Base-by-base conservation (phyloP, 768 basidiomycete species). In the Boletellus sp. region DNA sequence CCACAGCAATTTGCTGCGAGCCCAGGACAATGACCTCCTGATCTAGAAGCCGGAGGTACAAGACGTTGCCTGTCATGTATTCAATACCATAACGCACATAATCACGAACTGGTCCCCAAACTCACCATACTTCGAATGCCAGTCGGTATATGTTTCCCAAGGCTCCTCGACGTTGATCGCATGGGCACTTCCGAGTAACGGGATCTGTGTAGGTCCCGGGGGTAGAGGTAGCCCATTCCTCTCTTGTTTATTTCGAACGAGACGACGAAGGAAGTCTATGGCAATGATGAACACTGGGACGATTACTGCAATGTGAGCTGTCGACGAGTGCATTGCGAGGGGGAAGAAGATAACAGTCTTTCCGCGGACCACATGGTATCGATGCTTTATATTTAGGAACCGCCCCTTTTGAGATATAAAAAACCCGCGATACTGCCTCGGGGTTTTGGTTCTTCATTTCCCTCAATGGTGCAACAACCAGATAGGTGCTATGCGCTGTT, bases 11-110 rank as follows among this genome's bases (percentile, higher is more conserved):
- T 48, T 71, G 69, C 19, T 64, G 63, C 19, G 70, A 69, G 56
- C 76, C 79, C 23, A 81, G 57, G 37, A 80, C 60, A 26, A 80
- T 60, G 22, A 72, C 66, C 7, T 62, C 65, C n/a, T 70, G 67
- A 50, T 75, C 78, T 56, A 76, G 74, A 20, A 76, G 64, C 12
- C 69, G 67, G 50, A 77, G 72, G 15, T 75, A 75, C 33, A 81
- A 70, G 10, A 81, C 53, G 1, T 72, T 60, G 1, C 75, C 72
- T 75, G 31, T 8, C 33, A 28, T 15, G 45, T 10, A 16, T 9
- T 17, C n/a, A 16, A 31, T 22, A 38, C 22, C 7, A 11, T 28
- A 11, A 28, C 28, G 9, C 12, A 15, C 12, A 43, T 19, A 2
- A 31, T 11, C 12, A 26, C 15, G 31, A 3, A 13, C 11, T 19